These are phyloP conservation scores for Gyrodon lividus DNA, from an alignment of 768 basidiomycete species.

Conservation along the genomic window DNA sequence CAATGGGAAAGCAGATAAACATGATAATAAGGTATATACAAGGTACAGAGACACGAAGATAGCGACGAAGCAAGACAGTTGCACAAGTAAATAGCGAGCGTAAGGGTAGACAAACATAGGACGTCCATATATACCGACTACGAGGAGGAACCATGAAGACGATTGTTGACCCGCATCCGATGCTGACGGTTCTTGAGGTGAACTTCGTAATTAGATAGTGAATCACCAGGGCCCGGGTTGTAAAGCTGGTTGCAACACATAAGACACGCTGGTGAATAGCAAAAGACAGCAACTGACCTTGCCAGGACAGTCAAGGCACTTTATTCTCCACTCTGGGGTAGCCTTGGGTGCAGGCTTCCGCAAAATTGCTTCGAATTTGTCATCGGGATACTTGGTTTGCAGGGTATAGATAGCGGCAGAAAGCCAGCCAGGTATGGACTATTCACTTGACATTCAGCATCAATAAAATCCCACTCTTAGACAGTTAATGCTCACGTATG, in stretches of 20 bases:
- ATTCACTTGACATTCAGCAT: conserved; percentile 34
- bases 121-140: conserved; percentile 11
- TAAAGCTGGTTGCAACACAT: conserved; percentile 57
- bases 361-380: conserved; percentile 76
- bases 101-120: conserved; percentile 5
- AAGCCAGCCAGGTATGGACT: conserved; percentile 67
- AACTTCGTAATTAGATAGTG: conserved; percentile 86
- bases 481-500: conserved; percentile 25
- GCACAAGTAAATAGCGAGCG: conserved; percentile 12
- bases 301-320: conserved; percentile 90
- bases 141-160: conserved; percentile 29
- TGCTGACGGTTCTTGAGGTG: conserved; percentile 87
- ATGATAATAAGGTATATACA: conserved; percentile 38
- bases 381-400: conserved; percentile 73
- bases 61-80: conserved; percentile 21
- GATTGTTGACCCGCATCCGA: conserved; percentile 68
- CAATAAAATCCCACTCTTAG: conserved; percentile 28
- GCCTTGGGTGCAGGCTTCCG: conserved; percentile 54
- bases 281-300: conserved; percentile 53
- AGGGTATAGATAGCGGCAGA: conserved; percentile 62
- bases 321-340: conserved; percentile 86
- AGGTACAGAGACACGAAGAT: conserved; percentile 26
- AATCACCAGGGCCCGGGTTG: conserved; percentile 86
- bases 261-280: not conserved
- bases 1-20: conserved; percentile 26